A percentile compares a stretch with the other conserved stretches of the same genome.
These are phyloP conservation scores for Trapa bicornis DNA, from an alignment of 345 rosid species.

Conservation along the genomic window DNA sequence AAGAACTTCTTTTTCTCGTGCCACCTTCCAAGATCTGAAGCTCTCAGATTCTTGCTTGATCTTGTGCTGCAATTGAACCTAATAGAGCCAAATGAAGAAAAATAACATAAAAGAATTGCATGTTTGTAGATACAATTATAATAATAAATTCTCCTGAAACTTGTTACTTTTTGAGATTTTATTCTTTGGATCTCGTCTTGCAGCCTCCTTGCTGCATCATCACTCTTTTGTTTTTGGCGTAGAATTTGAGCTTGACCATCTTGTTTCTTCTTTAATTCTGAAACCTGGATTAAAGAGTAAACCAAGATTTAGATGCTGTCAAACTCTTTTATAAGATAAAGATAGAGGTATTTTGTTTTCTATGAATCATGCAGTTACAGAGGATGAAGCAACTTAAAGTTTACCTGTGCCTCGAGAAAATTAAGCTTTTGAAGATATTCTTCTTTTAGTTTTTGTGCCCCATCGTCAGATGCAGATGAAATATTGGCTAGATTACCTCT, in stretches of 20 bases:
- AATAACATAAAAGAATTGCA: background rate
- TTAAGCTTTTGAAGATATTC: constrained; percentile 82
- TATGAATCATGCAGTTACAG: background rate
- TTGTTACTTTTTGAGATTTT: constrained; percentile 60
- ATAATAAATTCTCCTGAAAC: background rate
- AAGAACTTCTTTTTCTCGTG: constrained; percentile 92
- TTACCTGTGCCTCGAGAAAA: constrained; percentile 78
- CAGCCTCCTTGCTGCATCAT: constrained; percentile 66
- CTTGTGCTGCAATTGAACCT: constrained; percentile 88
- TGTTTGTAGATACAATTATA: background rate
- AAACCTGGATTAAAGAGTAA: constrained; percentile 34
- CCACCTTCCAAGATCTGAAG: constrained; percentile 79
- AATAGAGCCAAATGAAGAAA: constrained; percentile 2
- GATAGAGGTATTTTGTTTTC: background rate
- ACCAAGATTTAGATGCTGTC: background rate
- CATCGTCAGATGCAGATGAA: constrained; percentile 63
- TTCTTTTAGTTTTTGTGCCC: constrained; percentile 74
- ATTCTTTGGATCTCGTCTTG: constrained; percentile 92
- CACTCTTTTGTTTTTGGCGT: constrained; percentile 95
- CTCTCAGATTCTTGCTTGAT: constrained; percentile 93
- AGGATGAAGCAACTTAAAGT: constrained; percentile 7
- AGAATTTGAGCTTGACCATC: constrained; percentile 90
- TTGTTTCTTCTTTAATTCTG: constrained; percentile 85
- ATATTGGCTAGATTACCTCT: constrained; percentile 57
- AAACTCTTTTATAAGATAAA: background rate